phyloP scores from a whole-genome alignment of 2,329 filamentous ascomycete genomes.

The Seiridium cupressi region DNA sequence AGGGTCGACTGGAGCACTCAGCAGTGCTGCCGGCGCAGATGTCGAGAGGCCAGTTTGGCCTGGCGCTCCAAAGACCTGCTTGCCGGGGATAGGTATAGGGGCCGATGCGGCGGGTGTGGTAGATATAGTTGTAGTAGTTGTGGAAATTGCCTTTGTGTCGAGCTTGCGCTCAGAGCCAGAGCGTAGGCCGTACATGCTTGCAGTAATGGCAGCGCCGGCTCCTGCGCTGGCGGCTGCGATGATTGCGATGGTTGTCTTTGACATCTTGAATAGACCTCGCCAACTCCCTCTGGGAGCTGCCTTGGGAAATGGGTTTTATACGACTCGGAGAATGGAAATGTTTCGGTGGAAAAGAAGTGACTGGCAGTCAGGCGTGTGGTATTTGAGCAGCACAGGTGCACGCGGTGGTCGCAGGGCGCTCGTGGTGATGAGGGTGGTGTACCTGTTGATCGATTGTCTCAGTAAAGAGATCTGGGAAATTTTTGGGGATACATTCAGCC shows the following conservation, averaged over 20 bases:
- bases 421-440: slow-evolving; percentile 8
- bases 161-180: slow-evolving; percentile 39
- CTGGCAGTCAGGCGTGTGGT: slow-evolving; percentile 4
- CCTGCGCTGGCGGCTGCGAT: slow-evolving; percentile 75
- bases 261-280: slow-evolving; percentile 53
- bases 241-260: slow-evolving; percentile 72
- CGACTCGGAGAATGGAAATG: background rate
- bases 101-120: slow-evolving; percentile 31
- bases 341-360: background rate
- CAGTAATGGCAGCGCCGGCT: slow-evolving; percentile 72
- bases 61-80: slow-evolving; percentile 47
- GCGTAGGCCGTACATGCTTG: slow-evolving; percentile 63
- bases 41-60: slow-evolving; percentile 24
- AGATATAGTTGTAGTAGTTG: slow-evolving; percentile 28
- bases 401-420: slow-evolving; percentile 5
- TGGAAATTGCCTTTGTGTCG: slow-evolving; percentile 42
- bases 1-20: slow-evolving; percentile 61
- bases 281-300: slow-evolving; percentile 11
- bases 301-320: slow-evolving; percentile 9
- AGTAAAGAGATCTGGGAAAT: background rate
- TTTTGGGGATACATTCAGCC: background rate
- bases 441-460: slow-evolving; percentile 4
- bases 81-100: slow-evolving; percentile 50
- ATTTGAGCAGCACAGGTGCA: slow-evolving; percentile 6
- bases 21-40: slow-evolving; percentile 28